Evolutionary conservation across 1,284 basidiomycete species (phyloP), one percentile per base, ranked within the genome.

Genomic region (Microbotryum lychnidis-dioicae): DNA sequence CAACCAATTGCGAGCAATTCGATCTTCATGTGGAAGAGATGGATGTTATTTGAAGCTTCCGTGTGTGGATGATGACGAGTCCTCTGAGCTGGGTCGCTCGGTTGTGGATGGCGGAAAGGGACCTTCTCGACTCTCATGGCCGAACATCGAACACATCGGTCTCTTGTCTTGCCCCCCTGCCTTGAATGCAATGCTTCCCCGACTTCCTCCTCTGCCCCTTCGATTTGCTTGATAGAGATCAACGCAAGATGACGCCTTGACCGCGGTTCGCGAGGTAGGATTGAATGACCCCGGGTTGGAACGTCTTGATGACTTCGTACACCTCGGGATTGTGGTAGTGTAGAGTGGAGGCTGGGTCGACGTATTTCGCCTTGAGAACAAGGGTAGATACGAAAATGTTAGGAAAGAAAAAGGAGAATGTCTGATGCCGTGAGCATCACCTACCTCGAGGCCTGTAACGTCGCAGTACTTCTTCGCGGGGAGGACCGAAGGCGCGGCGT

Each of bases 391-490:
- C 6, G 16, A 46, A 23, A 25, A 29, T 46, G n/a, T 31, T 14
- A 37, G 31, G 25, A 27, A 21, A 33, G 5, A 44, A 23, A 25
- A 18, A n/a, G 5, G 37, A 25, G 25, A 12, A 4, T 9, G 1
- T 33, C 21, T 31, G 42, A 44, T 23, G 48, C 14, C 6, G 31
- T 20, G n/a, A 20, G 18, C 27, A 29, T 18, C 29, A 21, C 64
- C 42, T 33, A 63, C 67, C 55, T 71, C 76, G 21, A 80, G 73
- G 4, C 79, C 79, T 0, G 79, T 80, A 55, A 80, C 75, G 64
- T 80, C 79, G 73, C 79, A 80, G 71, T 79, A 80, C 64, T 76
- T 78, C 64, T 77, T 78, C 3, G 75, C 62, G 2, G 77, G 77
- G 4, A 77, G 64, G 16, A 69, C 47, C 21, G 68, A 69, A 50